Base-by-base conservation (phyloP, 495 filamentous ascomycete species). In the Penicillium goetzii region DNA sequence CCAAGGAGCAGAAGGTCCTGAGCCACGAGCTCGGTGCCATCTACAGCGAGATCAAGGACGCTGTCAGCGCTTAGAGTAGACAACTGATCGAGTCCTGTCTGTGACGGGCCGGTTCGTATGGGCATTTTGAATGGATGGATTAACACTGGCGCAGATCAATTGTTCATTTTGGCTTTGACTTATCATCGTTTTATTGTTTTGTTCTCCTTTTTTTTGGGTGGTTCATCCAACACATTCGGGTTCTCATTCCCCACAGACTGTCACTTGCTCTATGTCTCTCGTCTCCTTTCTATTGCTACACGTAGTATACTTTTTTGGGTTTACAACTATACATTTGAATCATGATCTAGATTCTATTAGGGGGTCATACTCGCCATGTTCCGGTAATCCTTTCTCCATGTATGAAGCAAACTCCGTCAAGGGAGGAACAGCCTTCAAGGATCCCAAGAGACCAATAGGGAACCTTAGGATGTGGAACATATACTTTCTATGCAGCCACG, bases 41-140 rank as follows among this genome's bases (percentile, higher is more conserved):
- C 70, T 80, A 80, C 78, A 80, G 78, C 68, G 71, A 80, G 71
- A 75, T 80, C 67, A 76, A 77, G 69, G 76, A 76, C 65, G 76
- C 78, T 67, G 67, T 80, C 55, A 64, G 70, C 58, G 75, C 70
- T 66, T 79, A 78, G 72, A 75, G 62, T 69, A 67, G 65, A 70
- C 56, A 32, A 41, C 52, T 38, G 36, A 63, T 47, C 47, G 57
- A 56, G 58, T 41, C 61, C 49, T 62, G 62, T 72, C 69, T 47
- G 72, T 59, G 66, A 69, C 62, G 41, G 62, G 65, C 41, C 62
- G 51, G 40, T 56, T 60, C 43, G 56, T 26, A 64, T 58, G 57
- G 70, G 74, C 67, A 76, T 76, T 67, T 69, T 71, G 68, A 61
- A 67, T 62, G 68, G 68, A 68, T 60, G 65, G 71, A 65, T 70